Evolutionary conservation across 805 yeast species (phyloP).

Genomic region (Yarrowia sp.): DNA sequence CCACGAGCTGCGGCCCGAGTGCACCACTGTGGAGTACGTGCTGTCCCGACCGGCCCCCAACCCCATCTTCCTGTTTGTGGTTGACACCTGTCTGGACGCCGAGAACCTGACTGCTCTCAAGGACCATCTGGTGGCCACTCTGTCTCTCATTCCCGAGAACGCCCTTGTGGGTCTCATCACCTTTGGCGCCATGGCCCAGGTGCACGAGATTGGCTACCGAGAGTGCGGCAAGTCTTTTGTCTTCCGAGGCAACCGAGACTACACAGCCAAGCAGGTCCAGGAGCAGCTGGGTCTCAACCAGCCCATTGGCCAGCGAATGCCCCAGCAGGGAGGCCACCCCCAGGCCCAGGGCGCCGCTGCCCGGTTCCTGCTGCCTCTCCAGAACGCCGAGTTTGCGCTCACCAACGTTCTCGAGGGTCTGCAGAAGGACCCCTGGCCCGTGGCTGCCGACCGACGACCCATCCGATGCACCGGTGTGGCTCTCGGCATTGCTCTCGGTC

Average conservation of each 20-base stretch:
- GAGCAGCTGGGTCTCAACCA: conserved; percentile 64
- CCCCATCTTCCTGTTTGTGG: conserved; percentile 84
- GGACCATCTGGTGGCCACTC: conserved; percentile 76
- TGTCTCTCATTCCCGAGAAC: conserved; percentile 84
- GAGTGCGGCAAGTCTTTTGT: conserved; percentile 74
- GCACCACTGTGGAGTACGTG: conserved; percentile 84
- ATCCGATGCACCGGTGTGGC: conserved; percentile 94
- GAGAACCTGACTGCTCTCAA: conserved; percentile 84
- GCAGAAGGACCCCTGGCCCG: conserved; percentile 86
- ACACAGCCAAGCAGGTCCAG: conserved; percentile 59
- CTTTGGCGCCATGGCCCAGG: conserved; percentile 87
- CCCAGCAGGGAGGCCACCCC: conserved; percentile 41
- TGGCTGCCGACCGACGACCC: conserved; percentile 82
- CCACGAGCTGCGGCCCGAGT: conserved; percentile 68
- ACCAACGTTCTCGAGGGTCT: conserved; percentile 80
- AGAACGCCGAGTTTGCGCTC: conserved; percentile 81
- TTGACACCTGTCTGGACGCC: conserved; percentile 86
- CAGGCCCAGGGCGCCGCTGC: conserved; percentile 53
- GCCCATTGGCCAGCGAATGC: conserved; percentile 18
- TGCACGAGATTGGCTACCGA: conserved; percentile 78
- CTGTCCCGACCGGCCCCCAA: conserved; percentile 78
- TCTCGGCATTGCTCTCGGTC: conserved; percentile 77
- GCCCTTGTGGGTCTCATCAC: conserved; percentile 87
- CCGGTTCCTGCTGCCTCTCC: conserved; percentile 75
- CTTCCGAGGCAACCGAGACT: conserved; percentile 88